phyloP scores from a whole-genome alignment of 2,329 filamentous ascomycete species.

The Shiraia bambusicola region DNA sequence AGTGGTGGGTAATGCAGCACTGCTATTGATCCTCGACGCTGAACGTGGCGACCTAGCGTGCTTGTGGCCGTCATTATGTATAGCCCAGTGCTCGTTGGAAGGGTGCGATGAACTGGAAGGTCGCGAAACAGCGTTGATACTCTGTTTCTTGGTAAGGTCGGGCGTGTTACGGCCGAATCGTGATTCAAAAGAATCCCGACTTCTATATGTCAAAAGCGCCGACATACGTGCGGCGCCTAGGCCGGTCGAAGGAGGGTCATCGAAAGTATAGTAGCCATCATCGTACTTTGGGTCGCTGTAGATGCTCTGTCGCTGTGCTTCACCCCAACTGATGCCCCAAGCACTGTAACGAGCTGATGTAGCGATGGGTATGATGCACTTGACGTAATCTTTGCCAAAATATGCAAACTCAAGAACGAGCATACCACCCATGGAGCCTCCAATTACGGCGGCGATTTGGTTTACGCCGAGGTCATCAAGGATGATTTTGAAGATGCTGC shows the following conservation, averaged over 20 bases:
- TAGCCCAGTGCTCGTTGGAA: constrained; percentile 51
- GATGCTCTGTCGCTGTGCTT: constrained; percentile 87
- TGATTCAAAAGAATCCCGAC: constrained; percentile 93
- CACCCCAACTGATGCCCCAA: constrained; percentile 90
- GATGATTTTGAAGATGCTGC: constrained; percentile 73
- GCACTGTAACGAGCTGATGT: constrained; percentile 83
- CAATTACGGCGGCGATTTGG: constrained; percentile 76
- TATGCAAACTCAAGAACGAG: constrained; percentile 91
- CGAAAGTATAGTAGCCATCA: constrained; percentile 88
- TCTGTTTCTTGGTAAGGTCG: constrained; percentile 79
- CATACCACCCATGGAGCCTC: constrained; percentile 87
- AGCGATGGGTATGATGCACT: constrained; percentile 77
- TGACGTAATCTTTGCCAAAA: constrained; percentile 82
- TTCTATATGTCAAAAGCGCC: constrained; percentile 91
- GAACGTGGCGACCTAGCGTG: constrained; percentile 50
- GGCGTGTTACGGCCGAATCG: constrained; percentile 92
- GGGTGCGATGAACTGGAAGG: constrained; percentile 43
- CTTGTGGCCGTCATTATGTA: constrained; percentile 56
- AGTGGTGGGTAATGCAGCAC: constrained; percentile 18
- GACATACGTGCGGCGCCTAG: constrained; percentile 96
- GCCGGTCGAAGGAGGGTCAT: constrained; percentile 82
- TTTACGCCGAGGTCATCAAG: constrained; percentile 78
- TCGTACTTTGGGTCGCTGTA: constrained; percentile 99
- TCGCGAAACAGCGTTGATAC: constrained; percentile 69
- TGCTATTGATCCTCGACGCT: constrained; percentile 40